Evolutionary conservation across 1,284 basidiomycete species (phyloP), one percentile per base, ranked within the genome.

Genomic region (Mycena citricolor): DNA sequence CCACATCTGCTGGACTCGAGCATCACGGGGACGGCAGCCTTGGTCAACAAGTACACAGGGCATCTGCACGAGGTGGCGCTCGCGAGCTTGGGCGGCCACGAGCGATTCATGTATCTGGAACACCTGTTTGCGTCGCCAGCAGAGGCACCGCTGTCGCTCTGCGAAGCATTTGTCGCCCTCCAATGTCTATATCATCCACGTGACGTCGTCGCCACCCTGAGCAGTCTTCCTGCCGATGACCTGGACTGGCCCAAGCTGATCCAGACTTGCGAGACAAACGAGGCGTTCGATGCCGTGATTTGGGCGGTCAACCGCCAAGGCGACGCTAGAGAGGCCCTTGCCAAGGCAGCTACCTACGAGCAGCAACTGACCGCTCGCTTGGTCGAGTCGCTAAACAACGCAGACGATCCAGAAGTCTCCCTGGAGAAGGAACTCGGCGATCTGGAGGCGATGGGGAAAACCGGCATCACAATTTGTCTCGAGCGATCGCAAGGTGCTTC

Each of bases 261-360:
- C 1, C 65, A 68, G 7, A 75, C 79, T 4, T 94, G 88, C 57
- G 86, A 94, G 61, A 65, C 72, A 5, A 71, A 74, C 21, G 70
- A 73, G 25, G 80, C 83, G 5, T 86, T 79, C 54, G 84, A 92
- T 48, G 90, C 86, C 3, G 81, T 89, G 17, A 68, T 98, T 2
- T 98, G 94, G 94, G 76, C 83, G 1, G 65, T 86, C 37, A 79
- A 93, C 57, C 75, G 76, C 49, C 70, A 69, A 19, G 88, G 85
- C 1, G 70, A 79, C 37, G 77, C 85, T 2, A 67, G 69, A 25
- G 74, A 75, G 21, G 89, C 92, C 4, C 74, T 97, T 23, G 62
- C 68, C 28, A 87, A 83, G 51, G 76, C 84, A 0, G 81, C 83
- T 29, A 58, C 58, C 0, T 85, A 85, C 49, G 77, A 87, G 44